These are phyloP conservation scores for Closterium sp. DNA, from an alignment of 139 green algal genomes.

Conservation along the genomic window DNA sequence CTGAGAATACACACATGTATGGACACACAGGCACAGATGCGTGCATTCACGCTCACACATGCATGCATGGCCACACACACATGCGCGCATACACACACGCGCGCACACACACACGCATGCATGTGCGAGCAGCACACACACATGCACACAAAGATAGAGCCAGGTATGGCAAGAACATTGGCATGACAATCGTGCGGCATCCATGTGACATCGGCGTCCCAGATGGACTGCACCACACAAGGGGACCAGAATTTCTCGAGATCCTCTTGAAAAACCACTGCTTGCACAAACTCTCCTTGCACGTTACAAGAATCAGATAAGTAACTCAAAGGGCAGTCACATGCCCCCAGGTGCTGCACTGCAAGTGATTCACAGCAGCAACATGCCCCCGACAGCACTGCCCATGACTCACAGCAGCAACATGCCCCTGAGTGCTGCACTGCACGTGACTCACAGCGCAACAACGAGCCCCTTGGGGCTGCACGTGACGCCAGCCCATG, in stretches of 20 bases:
- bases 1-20: not conserved
- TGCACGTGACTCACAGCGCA: not conserved
- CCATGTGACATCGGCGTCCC: not conserved
- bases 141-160: conserved; percentile 2
- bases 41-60: not conserved
- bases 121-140: not conserved
- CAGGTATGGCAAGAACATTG: not conserved
- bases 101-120: not conserved
- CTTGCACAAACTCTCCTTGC: not conserved
- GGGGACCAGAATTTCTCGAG: too few species aligned
- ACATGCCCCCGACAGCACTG: too few species aligned
- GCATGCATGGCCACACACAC: not conserved
- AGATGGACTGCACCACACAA: too few species aligned
- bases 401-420: too few species aligned
- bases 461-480: not conserved
- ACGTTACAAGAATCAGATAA: not conserved
- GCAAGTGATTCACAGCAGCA: too few species aligned
- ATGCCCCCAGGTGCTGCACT: too few species aligned
- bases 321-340: not conserved
- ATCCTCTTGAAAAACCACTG: not conserved
- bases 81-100: not conserved
- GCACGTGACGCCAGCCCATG: not conserved
- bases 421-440: not conserved
- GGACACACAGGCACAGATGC: not conserved
- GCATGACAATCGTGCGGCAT: not conserved